These are phyloP conservation scores for Cetraspora pellucida DNA, from an alignment of 192 early-diverging fungal genomes.

Conservation along the genomic window DNA sequence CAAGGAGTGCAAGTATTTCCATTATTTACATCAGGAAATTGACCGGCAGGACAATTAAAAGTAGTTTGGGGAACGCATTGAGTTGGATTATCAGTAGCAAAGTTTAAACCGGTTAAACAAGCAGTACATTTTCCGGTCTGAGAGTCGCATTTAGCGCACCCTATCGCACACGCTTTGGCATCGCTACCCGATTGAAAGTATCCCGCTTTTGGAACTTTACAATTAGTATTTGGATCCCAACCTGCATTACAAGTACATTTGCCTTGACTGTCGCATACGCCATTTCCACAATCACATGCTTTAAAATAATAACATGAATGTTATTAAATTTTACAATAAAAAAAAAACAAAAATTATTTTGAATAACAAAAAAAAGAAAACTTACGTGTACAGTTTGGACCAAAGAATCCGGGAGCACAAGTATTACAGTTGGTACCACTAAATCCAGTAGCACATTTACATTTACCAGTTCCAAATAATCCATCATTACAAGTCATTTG, in stretches of 20 bases:
- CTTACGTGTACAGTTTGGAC: slow-evolving; percentile 1
- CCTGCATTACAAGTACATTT: slow-evolving; percentile 24
- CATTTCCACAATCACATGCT: slow-evolving; percentile 22
- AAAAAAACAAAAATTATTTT: not conserved
- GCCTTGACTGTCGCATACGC: not conserved
- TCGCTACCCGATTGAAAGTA: not conserved
- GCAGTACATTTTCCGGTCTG: not conserved
- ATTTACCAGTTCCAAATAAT: slow-evolving; percentile 14
- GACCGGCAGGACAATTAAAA: not conserved
- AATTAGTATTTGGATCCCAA: not conserved
- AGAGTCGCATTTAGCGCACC: not conserved
- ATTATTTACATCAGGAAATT: not conserved
- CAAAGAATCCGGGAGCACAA: slow-evolving; percentile 29
- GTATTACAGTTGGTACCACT: not conserved
- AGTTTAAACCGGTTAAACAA: not conserved
- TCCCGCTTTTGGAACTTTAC: not conserved
- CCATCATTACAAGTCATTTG: slow-evolving; percentile 27
- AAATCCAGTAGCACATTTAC: slow-evolving; percentile 20
- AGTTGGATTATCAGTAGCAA: not conserved
- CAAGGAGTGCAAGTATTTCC: not conserved
- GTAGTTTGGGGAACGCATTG: not conserved
- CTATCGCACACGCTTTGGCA: not conserved
- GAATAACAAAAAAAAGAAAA: not conserved
- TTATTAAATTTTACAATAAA: not conserved
- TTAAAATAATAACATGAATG: not conserved